Evolutionary conservation across 352 stramenopile species (phyloP), one percentile per base, ranked within the genome.

Genomic region (Pythium chondricola): DNA sequence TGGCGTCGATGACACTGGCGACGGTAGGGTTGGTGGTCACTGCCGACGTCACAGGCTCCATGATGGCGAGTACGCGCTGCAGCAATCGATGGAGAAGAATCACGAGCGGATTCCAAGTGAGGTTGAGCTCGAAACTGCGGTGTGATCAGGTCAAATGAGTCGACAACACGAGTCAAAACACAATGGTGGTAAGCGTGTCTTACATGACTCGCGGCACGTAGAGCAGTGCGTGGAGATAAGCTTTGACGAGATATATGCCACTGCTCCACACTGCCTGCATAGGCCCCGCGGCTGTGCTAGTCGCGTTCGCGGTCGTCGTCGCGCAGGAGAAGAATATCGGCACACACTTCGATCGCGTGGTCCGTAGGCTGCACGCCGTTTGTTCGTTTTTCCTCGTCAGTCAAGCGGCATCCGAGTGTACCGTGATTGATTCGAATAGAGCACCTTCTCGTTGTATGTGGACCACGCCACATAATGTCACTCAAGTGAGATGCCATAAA

Each of bases 191-290:
- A 33, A 36, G 39, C 26, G 24, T 25, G 13, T 20, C 74, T 59
- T 43, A 91, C 79, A 88, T 27, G 42, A 88, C 48, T 2, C 69
- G 71, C n/a, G 76, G 79, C 6, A 88, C 21, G 65, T 79, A 84
- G 33, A 91, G 67, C 55, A 91, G 53, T 27, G 74, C 47, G 16
- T 74, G 52, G 24, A 86, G 27, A 54, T 88, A 91, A 39, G 65
- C 48, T 39, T 73, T 69, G 38, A 84, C 44, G 40, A 89, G 63
- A 64, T 66, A 83, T 48, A 84, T 37, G 52, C 45, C 51, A 46
- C 38, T 53, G 56, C 63, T 48, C 22, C 65, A 47, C 18, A 80
- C 40, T 6, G 38, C 52, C 44, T 61, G 40, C 52, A 65, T 65
- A 45, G 48, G 48, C 56, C 26, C 21, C 43, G 54, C 42, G 27